Evolutionary conservation across 257 asterid genomes (phyloP).

Genomic region (Nicotiana tabacum): DNA sequence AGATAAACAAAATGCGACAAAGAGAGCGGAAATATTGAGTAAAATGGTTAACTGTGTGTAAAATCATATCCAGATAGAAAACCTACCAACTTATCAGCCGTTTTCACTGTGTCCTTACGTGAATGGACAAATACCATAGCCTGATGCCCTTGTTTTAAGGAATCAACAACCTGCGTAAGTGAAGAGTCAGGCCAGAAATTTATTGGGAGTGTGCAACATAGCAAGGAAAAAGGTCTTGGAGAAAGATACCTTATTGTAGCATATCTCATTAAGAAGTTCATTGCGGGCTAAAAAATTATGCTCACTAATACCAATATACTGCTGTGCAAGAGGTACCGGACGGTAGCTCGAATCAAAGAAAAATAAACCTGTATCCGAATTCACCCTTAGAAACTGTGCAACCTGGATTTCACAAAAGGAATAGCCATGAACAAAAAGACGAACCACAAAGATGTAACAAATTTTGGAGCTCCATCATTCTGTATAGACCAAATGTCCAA

Average conservation of each 20-base stretch:
- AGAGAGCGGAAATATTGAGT: neutral
- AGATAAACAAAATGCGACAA: neutral
- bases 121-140: conserved; percentile 99
- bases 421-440: conserved; percentile 6
- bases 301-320: conserved; percentile 86
- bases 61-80: conserved; percentile 5
- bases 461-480: conserved; percentile 7
- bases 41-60: neutral
- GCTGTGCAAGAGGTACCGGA: conserved; percentile 98
- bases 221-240: neutral
- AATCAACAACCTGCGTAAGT: conserved; percentile 64
- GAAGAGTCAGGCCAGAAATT: conserved; percentile 10
- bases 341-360: conserved; percentile 95
- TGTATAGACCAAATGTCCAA: neutral
- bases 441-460: conserved; percentile 11
- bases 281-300: conserved; percentile 73
- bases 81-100: conserved; percentile 88
- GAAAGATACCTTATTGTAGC: conserved; percentile 71
- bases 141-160: conserved; percentile 85
- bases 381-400: conserved; percentile 94
- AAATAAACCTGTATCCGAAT: conserved; percentile 84
- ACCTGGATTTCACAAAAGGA: conserved; percentile 49
- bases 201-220: neutral
- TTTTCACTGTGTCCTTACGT: conserved; percentile 93
- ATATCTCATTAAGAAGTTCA: conserved; percentile 76